A percentile compares a stretch with the other conserved stretches of the same genome.
Evolutionary conservation across 1,284 basidiomycete species (phyloP).

Genomic region (Macrocybe sp.): DNA sequence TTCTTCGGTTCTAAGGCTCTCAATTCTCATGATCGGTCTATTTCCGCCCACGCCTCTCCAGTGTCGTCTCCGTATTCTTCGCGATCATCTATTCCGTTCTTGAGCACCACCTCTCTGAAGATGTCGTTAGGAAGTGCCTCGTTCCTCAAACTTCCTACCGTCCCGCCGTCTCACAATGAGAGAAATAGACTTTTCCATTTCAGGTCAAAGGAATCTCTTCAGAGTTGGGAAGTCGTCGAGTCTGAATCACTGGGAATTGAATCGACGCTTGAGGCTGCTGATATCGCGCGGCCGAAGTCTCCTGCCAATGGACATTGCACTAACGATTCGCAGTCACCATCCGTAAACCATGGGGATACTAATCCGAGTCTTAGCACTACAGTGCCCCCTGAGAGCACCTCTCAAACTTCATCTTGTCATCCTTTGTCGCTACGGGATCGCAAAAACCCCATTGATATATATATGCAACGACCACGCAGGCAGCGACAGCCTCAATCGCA

Average conservation of each 20-base stretch:
- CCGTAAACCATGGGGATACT: background rate
- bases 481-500: constrained; percentile 12
- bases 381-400: background rate
- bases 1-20: constrained; percentile 33
- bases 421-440: constrained; percentile 19
- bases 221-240: constrained; percentile 34
- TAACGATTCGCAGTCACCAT: background rate
- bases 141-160: constrained; percentile 21
- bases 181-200: constrained; percentile 24
- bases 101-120: constrained; percentile 35
- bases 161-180: constrained; percentile 26
- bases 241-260: constrained; percentile 19
- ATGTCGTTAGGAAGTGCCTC: constrained; percentile 25
- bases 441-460: constrained; percentile 12
- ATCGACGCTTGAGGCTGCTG: constrained; percentile 17
- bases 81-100: constrained; percentile 26
- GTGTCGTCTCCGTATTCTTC: constrained; percentile 31
- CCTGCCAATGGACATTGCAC: background rate
- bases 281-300: constrained; percentile 5
- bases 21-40: constrained; percentile 25
- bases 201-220: constrained; percentile 22
- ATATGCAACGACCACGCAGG: constrained; percentile 10
- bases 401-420: constrained; percentile 8
- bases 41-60: constrained; percentile 33
- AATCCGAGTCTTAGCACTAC: background rate